These are phyloP conservation scores for Mortierella hygrophila DNA, from an alignment of 192 early-diverging fungal genomes.

Conservation along the genomic window DNA sequence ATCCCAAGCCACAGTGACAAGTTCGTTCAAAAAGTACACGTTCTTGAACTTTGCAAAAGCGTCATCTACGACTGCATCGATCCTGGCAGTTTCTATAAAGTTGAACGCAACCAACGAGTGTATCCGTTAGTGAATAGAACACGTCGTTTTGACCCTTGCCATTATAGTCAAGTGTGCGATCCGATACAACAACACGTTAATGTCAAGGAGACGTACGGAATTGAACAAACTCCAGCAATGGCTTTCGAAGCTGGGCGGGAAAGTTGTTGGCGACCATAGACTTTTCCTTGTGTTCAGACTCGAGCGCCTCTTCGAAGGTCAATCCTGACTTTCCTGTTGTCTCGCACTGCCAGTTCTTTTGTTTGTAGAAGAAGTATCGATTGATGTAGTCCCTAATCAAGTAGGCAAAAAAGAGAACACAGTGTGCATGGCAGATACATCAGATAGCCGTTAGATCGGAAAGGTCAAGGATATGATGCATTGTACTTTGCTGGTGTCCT, in stretches of 20 bases:
- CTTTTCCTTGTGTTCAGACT: constrained; percentile 77
- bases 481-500: background rate
- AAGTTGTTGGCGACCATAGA: constrained; percentile 74
- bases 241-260: constrained; percentile 73
- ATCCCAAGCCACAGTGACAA: constrained; percentile 65
- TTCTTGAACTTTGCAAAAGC: constrained; percentile 69
- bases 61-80: constrained; percentile 73
- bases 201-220: constrained; percentile 70
- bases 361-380: constrained; percentile 75
- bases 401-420: constrained; percentile 6
- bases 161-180: background rate
- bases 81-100: constrained; percentile 61
- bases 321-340: constrained; percentile 79
- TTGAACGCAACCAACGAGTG: background rate
- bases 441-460: constrained; percentile 1
- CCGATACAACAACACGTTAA: background rate
- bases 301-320: constrained; percentile 85
- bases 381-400: constrained; percentile 75
- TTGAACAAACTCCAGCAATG: constrained; percentile 74
- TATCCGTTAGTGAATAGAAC: background rate
- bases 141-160: background rate
- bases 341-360: constrained; percentile 83
- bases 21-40: constrained; percentile 67
- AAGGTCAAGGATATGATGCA: constrained; percentile 11
- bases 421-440: background rate